A percentile compares a stretch with the other conserved stretches of the same genome.
Conservation (phyloP, 352 stramenopile species). For the Pythium guiyangense region DNA sequence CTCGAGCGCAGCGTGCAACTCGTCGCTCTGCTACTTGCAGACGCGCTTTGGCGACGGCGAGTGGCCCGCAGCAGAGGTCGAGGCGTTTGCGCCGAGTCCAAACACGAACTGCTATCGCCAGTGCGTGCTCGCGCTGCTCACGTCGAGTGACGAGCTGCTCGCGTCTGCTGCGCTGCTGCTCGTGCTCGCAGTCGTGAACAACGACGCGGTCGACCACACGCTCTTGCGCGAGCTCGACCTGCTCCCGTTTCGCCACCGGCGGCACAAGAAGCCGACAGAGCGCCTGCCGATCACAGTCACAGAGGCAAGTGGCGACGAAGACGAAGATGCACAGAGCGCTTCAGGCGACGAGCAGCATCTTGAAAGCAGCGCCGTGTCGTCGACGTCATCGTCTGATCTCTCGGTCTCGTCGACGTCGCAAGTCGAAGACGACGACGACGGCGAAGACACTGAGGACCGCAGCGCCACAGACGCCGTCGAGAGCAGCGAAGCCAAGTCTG, state of each 20-base stretch:
- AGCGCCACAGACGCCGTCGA: neutral
- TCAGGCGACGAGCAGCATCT: slow-evolving; percentile 1
- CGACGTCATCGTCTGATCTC: slow-evolving; percentile 17
- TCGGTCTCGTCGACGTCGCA: slow-evolving; percentile 16
- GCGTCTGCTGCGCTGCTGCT: slow-evolving; percentile 57
- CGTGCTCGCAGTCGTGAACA: slow-evolving; percentile 64
- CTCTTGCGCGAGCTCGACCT: slow-evolving; percentile 57
- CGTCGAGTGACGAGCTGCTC: slow-evolving; percentile 57
- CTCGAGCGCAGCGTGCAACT: slow-evolving; percentile 44
- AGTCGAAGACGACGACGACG: slow-evolving; percentile 6
- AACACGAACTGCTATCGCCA: slow-evolving; percentile 53
- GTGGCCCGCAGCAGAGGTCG: slow-evolving; percentile 72
- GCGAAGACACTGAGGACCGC: neutral
- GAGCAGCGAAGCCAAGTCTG: slow-evolving; percentile 1
- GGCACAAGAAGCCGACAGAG: slow-evolving; percentile 13
- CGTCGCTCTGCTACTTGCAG: slow-evolving; percentile 71
- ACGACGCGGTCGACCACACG: slow-evolving; percentile 50
- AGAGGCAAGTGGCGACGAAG: slow-evolving; percentile 14
- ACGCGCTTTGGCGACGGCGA: slow-evolving; percentile 73
- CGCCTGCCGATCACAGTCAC: slow-evolving; percentile 4
- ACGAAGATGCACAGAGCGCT: slow-evolving; percentile 8
- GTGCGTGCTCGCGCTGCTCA: slow-evolving; percentile 52
- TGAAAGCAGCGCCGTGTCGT: slow-evolving; percentile 17
- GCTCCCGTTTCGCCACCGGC: slow-evolving; percentile 41
- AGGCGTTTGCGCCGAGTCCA: slow-evolving; percentile 33